These are phyloP conservation scores for Phytophthora litchii DNA, from an alignment of 352 stramenopile genomes.

Conservation along the genomic window DNA sequence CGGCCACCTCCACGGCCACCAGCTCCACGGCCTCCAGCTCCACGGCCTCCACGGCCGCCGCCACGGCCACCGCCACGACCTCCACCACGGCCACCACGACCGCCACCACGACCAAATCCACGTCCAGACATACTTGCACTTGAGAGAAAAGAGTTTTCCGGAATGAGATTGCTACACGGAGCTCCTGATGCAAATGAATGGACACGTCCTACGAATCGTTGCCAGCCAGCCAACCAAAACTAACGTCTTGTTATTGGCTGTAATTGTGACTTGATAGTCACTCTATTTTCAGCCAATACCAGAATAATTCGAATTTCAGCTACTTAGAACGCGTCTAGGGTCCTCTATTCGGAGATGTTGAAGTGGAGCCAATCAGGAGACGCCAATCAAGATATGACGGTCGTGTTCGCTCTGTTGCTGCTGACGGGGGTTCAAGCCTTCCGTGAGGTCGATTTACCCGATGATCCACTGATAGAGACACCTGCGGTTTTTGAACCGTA, in stretches of 20 bases:
- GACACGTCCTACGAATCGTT: slow-evolving; percentile 16
- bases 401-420: slow-evolving; percentile 5
- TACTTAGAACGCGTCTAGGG: background rate
- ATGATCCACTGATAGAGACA: slow-evolving; percentile 36
- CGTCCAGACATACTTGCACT: slow-evolving; percentile 57
- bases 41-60: slow-evolving; percentile 52
- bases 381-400: slow-evolving; percentile 11
- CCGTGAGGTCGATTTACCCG: slow-evolving; percentile 43
- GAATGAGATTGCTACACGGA: slow-evolving; percentile 19
- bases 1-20: slow-evolving; percentile 47
- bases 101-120: slow-evolving; percentile 63
- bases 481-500: slow-evolving; percentile 85
- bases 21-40: slow-evolving; percentile 48
- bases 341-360: slow-evolving; percentile 11
- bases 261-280: background rate
- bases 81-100: slow-evolving; percentile 49
- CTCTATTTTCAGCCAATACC: slow-evolving; percentile 11
- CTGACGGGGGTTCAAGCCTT: slow-evolving; percentile 27
- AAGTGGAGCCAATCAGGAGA: slow-evolving; percentile 22
- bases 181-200: slow-evolving; percentile 25
- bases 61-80: slow-evolving; percentile 47
- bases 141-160: slow-evolving; percentile 23
- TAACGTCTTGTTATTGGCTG: background rate
- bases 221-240: slow-evolving; percentile 33
- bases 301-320: background rate